Evolutionary conservation across 2,329 filamentous ascomycete species (phyloP), one percentile per base, ranked within the genome.

Genomic region (Monilinia fructicola): DNA sequence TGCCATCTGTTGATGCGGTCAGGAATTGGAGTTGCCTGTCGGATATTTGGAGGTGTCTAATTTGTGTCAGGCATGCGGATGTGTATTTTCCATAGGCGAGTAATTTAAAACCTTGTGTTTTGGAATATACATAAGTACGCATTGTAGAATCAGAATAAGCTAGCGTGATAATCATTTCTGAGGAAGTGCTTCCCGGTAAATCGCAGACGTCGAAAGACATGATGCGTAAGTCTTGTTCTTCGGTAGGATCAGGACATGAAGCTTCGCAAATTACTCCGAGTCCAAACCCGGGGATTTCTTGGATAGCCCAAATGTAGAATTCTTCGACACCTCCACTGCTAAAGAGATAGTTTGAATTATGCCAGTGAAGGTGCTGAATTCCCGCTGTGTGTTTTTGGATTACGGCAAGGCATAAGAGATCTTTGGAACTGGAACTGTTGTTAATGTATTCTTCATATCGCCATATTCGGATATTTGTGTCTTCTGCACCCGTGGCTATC

Each of bases 311-410:
- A 14, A 93, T 84, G 72, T 89, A 94, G 70, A 98, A 90, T 77
- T 99, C 94, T 76, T 97, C 94, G 68, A 87, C 89, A 0, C 93
- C 95, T 7, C 87, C 92, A 73, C 92, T 93, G 70, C 91, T 97
- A 76, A 98, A 90, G 2, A 99, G 84, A 72, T 89, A 90, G 12
- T 70, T 62, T 21, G 71, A 67, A 56, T 85, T 83, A 1, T 90
- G 87, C 91, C 92, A 98, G 68, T 84, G 84, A 11, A 77, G 70
- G 46, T 76, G 68, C 76, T 97, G 94, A 10, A 98, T 86, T 0
- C 94, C 95, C 0, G 92, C 89, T 1, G 87, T 89, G 75, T 99
- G 95, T 65, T 86, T 86, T 70, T 92, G 89, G 26, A 97, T 77
- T 0, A 89, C 87, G 12, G 87, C 84, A 14, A 31, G 74, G 71